A percentile compares a stretch with the other conserved stretches of the same genome.
phyloP scores from a whole-genome alignment of 495 filamentous ascomycete species.

The Talaromyces adpressus region DNA sequence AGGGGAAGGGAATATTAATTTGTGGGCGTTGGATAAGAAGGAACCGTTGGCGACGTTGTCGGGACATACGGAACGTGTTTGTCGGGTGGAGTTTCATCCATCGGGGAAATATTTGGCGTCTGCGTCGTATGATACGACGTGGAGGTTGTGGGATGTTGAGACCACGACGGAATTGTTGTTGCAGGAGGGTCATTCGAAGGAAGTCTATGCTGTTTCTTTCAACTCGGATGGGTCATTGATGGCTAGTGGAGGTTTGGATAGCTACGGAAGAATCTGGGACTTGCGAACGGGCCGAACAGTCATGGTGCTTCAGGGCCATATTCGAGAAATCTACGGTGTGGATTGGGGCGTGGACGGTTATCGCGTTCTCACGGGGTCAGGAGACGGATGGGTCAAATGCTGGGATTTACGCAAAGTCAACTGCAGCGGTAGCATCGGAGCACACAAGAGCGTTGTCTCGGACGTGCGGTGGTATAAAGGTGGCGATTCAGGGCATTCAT shows the following conservation, averaged over 20 bases:
- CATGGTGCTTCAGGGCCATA: conserved; percentile 92
- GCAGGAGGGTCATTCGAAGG: conserved; percentile 91
- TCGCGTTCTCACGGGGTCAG: conserved; percentile 81
- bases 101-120: conserved; percentile 86
- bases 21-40: conserved; percentile 84
- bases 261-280: conserved; percentile 94
- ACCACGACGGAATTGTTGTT: conserved; percentile 75
- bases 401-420: conserved; percentile 93
- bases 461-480: conserved; percentile 95
- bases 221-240: conserved; percentile 86
- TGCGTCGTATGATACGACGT: conserved; percentile 92
- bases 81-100: conserved; percentile 89
- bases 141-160: conserved; percentile 92
- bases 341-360: conserved; percentile 92
- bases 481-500: conserved; percentile 52
- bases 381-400: conserved; percentile 92
- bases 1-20: conserved; percentile 79
- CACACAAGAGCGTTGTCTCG: conserved; percentile 84
- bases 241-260: conserved; percentile 86
- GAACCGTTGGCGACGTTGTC: conserved; percentile 76
- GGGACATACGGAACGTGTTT: conserved; percentile 82
- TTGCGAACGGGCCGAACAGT: conserved; percentile 88
- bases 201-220: conserved; percentile 83
- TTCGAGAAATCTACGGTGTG: conserved; percentile 84
- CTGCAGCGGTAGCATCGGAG: conserved; percentile 75